phyloP scores from a whole-genome alignment of 2,329 filamentous ascomycete species.

The Fusarium verticillioides region DNA sequence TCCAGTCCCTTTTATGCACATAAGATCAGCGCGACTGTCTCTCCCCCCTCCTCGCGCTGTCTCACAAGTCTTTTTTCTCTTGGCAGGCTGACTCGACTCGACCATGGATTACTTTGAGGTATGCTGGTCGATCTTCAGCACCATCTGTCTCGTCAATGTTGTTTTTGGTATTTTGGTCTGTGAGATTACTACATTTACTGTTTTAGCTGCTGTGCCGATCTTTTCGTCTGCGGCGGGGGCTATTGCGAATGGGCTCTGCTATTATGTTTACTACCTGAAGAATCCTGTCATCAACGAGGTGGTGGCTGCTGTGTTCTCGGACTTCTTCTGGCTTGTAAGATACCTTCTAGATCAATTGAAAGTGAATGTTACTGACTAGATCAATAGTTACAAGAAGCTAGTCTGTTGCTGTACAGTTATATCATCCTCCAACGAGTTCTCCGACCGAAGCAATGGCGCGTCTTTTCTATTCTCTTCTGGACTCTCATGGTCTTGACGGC shows the following conservation, averaged over 20 bases:
- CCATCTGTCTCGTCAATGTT: conserved; percentile 52
- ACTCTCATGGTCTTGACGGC: conserved; percentile 64
- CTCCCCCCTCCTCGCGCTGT: background rate
- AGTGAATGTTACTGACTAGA: fast-evolving
- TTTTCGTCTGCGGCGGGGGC: conserved; percentile 51
- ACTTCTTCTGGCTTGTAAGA: conserved; percentile 54
- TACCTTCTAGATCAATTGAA: fast-evolving
- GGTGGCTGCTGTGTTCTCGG: conserved; percentile 51
- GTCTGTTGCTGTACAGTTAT: conserved; percentile 60
- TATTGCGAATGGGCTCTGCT: conserved; percentile 55
- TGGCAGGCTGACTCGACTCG: background rate
- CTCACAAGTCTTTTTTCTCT: background rate
- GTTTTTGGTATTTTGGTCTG: conserved; percentile 52
- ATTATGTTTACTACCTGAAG: conserved; percentile 52
- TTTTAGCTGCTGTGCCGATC: conserved; percentile 52
- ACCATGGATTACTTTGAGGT: conserved; percentile 48
- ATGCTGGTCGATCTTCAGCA: conserved; percentile 57
- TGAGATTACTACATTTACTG: conserved; percentile 51
- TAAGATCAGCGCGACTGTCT: background rate
- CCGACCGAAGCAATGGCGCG: conserved; percentile 51
- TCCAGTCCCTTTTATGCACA: background rate
- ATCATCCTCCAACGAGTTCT: conserved; percentile 63
- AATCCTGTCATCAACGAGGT: conserved; percentile 41
- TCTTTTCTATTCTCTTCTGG: conserved; percentile 66
- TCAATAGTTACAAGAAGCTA: conserved; percentile 54